Conservation (phyloP, 768 basidiomycete species). For the Coprinellus aureogranulatus region DNA sequence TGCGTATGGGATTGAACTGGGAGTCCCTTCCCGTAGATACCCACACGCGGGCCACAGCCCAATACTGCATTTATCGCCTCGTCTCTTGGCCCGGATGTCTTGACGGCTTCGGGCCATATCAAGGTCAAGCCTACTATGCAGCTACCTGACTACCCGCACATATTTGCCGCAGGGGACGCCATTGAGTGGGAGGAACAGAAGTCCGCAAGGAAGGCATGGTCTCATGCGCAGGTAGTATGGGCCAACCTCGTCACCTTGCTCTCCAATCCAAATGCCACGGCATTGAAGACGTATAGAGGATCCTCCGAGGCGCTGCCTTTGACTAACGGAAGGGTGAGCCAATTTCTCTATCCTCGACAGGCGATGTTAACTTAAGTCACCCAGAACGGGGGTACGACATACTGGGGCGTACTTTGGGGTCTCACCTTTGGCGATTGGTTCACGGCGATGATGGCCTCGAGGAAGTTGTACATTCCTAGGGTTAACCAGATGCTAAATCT, state of each 20-base stretch:
- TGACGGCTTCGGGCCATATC: constrained; percentile 36
- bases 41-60: constrained; percentile 33
- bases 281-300: constrained; percentile 11
- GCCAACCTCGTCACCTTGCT: constrained; percentile 17
- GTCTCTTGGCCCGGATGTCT: constrained; percentile 31
- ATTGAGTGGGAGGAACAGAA: constrained; percentile 22
- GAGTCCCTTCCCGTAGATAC: constrained; percentile 19
- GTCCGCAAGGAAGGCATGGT: constrained; percentile 15
- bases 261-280: constrained; percentile 17
- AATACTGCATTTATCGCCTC: constrained; percentile 45
- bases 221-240: constrained; percentile 15
- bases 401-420: constrained; percentile 15
- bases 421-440: constrained; percentile 16
- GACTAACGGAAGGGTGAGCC: constrained; percentile 13
- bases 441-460: constrained; percentile 10
- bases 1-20: no score
- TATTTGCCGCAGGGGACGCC: constrained; percentile 22
- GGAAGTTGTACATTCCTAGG: constrained; percentile 2
- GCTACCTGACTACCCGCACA: constrained; percentile 15
- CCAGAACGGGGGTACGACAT: constrained; percentile 14
- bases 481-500: constrained; percentile 1
- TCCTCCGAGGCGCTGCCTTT: neutral
- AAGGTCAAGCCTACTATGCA: constrained; percentile 44
- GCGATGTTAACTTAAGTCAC: neutral
- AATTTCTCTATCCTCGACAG: no score